phyloP scores from a whole-genome alignment of 2,329 filamentous ascomycete genomes.

The Fusarium gaditjirri region DNA sequence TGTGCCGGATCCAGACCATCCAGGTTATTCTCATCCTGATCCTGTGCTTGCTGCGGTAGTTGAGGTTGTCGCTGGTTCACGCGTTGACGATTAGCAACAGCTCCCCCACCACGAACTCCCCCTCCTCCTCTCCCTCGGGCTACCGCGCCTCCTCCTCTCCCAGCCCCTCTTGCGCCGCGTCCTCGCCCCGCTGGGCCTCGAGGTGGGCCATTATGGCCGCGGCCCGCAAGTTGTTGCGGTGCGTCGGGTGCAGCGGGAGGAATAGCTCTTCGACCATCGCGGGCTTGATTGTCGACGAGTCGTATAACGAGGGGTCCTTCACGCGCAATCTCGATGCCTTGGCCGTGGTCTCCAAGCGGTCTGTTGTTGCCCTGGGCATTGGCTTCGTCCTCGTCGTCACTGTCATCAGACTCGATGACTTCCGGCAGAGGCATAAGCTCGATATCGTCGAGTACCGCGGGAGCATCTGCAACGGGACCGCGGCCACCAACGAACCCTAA shows the following conservation, averaged over 20 bases:
- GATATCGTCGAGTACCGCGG: constrained; percentile 26
- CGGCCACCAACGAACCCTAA: constrained; percentile 56
- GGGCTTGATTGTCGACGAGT: constrained; percentile 56
- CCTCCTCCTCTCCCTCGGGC: constrained; percentile 43
- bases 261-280: constrained; percentile 42
- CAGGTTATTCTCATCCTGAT: constrained; percentile 34
- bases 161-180: constrained; percentile 35
- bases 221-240: constrained; percentile 44
- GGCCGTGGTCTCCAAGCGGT: constrained; percentile 44
- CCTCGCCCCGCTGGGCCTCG: constrained; percentile 39
- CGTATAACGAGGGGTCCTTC: constrained; percentile 68
- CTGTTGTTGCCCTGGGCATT: constrained; percentile 36
- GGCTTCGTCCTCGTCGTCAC: constrained; percentile 47
- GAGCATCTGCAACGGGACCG: constrained; percentile 28
- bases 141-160: constrained; percentile 26
- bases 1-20: constrained; percentile 58
- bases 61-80: constrained; percentile 39
- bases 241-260: constrained; percentile 47
- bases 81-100: constrained; percentile 38
- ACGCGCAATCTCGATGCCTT: constrained; percentile 59
- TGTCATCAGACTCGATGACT: constrained; percentile 50
- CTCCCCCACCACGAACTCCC: constrained; percentile 38
- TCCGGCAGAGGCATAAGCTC: constrained; percentile 34
- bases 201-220: constrained; percentile 40
- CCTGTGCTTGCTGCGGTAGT: constrained; percentile 39